Percentiles rank a stretch among this genome's conserved stretches.
phyloP scores from a whole-genome alignment of 164 flowering plant genomes.

The Tetracentron sinense region DNA sequence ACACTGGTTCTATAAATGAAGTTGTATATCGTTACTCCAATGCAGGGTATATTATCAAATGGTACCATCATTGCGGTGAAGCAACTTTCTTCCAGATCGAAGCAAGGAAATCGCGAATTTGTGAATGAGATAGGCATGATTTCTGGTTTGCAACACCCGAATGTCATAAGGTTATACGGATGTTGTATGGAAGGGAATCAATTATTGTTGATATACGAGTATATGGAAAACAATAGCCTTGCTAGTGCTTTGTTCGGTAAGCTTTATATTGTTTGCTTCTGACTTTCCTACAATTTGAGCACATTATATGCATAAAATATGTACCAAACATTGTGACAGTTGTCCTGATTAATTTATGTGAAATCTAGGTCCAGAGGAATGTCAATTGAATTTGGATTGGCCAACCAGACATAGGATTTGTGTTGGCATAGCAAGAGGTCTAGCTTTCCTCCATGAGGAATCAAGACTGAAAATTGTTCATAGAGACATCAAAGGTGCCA shows the following conservation, averaged over 20 bases:
- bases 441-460: conserved; percentile 26
- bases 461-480: conserved; percentile 23
- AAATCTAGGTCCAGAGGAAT: conserved; percentile 1
- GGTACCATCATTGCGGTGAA: conserved; percentile 27
- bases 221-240: conserved; percentile 26
- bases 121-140: conserved; percentile 27
- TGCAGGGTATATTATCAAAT: conserved; percentile 20
- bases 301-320: not conserved
- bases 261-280: not conserved
- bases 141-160: conserved; percentile 22
- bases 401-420: conserved; percentile 22
- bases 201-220: conserved; percentile 24
- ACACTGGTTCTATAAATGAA: no score
- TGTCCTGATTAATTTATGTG: not conserved
- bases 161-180: conserved; percentile 23
- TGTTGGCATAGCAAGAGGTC: conserved; percentile 23
- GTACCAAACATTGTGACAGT: not conserved
- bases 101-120: conserved; percentile 26
- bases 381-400: conserved; percentile 21
- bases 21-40: no score
- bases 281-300: not conserved
- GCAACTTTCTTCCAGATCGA: conserved; percentile 23
- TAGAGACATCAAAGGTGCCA: conserved; percentile 21
- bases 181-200: conserved; percentile 26
- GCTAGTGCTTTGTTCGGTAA: conserved; percentile 20